A percentile compares a stretch with the other conserved stretches of the same genome.
Conservation (phyloP, 2,329 filamentous ascomycete genomes). For the Penicillium sp. region DNA sequence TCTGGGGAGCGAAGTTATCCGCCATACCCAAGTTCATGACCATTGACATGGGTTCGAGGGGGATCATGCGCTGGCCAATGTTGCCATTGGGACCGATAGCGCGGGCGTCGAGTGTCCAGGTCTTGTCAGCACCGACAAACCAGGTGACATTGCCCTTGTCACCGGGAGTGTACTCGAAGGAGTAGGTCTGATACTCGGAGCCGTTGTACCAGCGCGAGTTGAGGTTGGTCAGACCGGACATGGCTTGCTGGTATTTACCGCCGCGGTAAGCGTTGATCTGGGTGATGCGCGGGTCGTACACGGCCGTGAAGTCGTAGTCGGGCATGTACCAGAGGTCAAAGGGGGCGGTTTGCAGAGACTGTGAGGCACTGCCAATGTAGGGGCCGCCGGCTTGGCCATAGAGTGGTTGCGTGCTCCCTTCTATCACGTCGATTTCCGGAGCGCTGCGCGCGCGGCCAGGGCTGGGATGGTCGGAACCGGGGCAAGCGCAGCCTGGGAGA, state of each 20-base stretch:
- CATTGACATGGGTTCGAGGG: constrained; percentile 65
- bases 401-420: constrained; percentile 61
- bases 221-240: constrained; percentile 60
- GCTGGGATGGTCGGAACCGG: constrained; percentile 62
- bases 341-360: constrained; percentile 66
- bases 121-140: constrained; percentile 64
- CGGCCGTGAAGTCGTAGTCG: constrained; percentile 61
- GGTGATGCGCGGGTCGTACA: constrained; percentile 61
- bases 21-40: constrained; percentile 71
- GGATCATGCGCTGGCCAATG: constrained; percentile 63
- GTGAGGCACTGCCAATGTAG: constrained; percentile 62
- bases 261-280: constrained; percentile 61
- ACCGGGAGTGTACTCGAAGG: constrained; percentile 64
- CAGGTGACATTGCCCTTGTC: constrained; percentile 62
- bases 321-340: constrained; percentile 71
- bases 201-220: constrained; percentile 68
- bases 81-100: constrained; percentile 68
- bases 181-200: constrained; percentile 61
- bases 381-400: constrained; percentile 44
- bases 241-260: constrained; percentile 61
- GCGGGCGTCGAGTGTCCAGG: constrained; percentile 61
- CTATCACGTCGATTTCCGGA: constrained; percentile 70
- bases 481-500: constrained; percentile 66
- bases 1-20: constrained; percentile 61
- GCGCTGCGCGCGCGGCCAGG: constrained; percentile 64